A percentile compares a stretch with the other conserved stretches of the same genome.
These are phyloP conservation scores for Pelomyxa schiedti DNA, from an alignment of 78 protist species.

Conservation along the genomic window DNA sequence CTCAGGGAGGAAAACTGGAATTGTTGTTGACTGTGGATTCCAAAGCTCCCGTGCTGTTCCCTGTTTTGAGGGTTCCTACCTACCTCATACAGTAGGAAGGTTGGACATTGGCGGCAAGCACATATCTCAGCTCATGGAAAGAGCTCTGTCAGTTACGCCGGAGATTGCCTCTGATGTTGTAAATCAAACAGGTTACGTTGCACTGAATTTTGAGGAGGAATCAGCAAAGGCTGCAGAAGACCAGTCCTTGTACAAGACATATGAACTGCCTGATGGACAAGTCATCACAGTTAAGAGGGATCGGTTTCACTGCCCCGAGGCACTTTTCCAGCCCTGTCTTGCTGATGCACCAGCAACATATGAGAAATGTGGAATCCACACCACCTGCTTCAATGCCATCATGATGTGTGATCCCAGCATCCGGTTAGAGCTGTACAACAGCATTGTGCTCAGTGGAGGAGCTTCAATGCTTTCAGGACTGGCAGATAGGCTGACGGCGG, in stretches of 20 bases:
- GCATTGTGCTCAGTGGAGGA: constrained; percentile 55
- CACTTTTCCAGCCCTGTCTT: background rate
- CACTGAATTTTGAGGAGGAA: constrained; percentile 47
- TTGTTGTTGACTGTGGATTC: constrained; percentile 48
- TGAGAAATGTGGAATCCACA: background rate
- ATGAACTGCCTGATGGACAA: constrained; percentile 58
- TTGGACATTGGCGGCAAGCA: constrained; percentile 50
- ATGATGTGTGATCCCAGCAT: constrained; percentile 49
- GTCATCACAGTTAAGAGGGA: constrained; percentile 45
- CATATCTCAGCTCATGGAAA: constrained; percentile 80
- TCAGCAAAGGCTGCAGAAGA: background rate
- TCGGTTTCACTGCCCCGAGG: constrained; percentile 26
- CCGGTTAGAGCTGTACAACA: constrained; percentile 43
- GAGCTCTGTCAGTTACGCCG: constrained; percentile 79
- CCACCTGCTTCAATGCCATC: background rate
- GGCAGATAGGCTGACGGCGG: background rate
- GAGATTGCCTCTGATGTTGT: constrained; percentile 56
- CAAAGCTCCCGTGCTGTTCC: constrained; percentile 62
- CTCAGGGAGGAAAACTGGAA: constrained; percentile 46
- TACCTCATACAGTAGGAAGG: constrained; percentile 52
- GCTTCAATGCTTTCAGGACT: background rate
- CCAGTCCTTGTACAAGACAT: constrained; percentile 16
- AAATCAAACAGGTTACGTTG: constrained; percentile 53
- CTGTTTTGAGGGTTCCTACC: constrained; percentile 76
- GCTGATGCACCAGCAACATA: background rate